A percentile compares a stretch with the other conserved stretches of the same genome.
phyloP scores from a whole-genome alignment of 495 filamentous ascomycete species.

The Hypoxylon lienhwacheense region DNA sequence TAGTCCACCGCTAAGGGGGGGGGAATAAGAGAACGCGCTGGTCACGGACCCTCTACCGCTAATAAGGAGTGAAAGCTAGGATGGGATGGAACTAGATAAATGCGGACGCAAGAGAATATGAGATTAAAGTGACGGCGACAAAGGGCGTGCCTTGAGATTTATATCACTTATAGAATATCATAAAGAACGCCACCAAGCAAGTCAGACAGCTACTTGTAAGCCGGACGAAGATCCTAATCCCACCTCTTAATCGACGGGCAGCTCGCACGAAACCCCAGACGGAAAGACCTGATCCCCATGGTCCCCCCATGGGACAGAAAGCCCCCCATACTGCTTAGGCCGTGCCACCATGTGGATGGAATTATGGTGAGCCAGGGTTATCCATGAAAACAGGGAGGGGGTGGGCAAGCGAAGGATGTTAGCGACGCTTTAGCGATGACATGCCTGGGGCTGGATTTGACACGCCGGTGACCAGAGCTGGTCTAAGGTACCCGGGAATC shows the following conservation, averaged over 20 bases:
- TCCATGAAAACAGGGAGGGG: slow-evolving; percentile 25
- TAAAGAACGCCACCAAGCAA: slow-evolving; percentile 20
- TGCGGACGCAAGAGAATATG: slow-evolving; percentile 7
- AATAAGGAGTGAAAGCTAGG: slow-evolving; percentile 15
- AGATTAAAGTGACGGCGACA: slow-evolving; percentile 8
- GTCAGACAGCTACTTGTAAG: slow-evolving; percentile 7
- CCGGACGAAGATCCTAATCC: slow-evolving; percentile 25
- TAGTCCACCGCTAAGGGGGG: slow-evolving; percentile 9
- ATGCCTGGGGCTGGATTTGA: slow-evolving; percentile 10
- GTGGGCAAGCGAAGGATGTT: slow-evolving; percentile 26
- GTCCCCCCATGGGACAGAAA: slow-evolving; percentile 21
- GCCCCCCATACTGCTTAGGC: too few relatives aligned
- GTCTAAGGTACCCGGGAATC: slow-evolving; percentile 18
- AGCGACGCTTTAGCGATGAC: slow-evolving; percentile 5
- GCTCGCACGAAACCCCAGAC: slow-evolving; percentile 25
- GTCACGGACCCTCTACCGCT: slow-evolving; percentile 3
- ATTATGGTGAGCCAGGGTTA: slow-evolving; percentile 23
- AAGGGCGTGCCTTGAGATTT: slow-evolving; percentile 20
- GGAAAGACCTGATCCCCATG: too few relatives aligned
- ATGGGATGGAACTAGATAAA: slow-evolving; percentile 12
- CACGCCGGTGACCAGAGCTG: slow-evolving; percentile 20
- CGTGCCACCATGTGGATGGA: slow-evolving; percentile 18
- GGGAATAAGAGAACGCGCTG: neutral
- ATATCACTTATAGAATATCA: slow-evolving; percentile 18
- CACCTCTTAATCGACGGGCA: slow-evolving; percentile 9